phyloP scores from a whole-genome alignment of 2,329 filamentous ascomycete genomes.

The Nigrospora oryzae region DNA sequence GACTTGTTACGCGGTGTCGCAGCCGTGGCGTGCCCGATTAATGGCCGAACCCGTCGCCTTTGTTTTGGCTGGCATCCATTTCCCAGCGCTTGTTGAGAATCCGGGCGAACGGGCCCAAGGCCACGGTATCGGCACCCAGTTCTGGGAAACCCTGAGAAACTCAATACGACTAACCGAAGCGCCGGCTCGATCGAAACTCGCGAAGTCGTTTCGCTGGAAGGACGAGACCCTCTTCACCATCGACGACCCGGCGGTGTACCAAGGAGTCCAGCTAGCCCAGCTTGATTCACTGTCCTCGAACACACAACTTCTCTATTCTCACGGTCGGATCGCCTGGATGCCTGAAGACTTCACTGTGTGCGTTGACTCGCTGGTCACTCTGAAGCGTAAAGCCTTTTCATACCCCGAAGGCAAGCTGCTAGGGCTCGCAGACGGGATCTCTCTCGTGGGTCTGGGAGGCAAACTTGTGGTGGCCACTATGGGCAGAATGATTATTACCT shows the following conservation, averaged over 20 bases:
- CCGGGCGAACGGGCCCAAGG: too few relatives aligned
- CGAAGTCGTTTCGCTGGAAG: neutral
- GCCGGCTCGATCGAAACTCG: neutral
- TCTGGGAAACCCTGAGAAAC: neutral
- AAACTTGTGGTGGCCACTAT: neutral
- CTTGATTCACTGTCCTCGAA: too few relatives aligned
- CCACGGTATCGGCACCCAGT: neutral
- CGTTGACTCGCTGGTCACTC: neutral
- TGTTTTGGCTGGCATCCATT: neutral
- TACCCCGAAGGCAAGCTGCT: neutral
- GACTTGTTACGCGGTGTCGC: neutral
- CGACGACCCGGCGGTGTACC: too few relatives aligned
- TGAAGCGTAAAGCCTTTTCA: neutral
- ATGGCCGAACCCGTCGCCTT: neutral
- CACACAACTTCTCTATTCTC: neutral
- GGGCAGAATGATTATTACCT: neutral
- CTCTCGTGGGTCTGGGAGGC: neutral
- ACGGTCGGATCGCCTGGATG: neutral
- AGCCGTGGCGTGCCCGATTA: neutral
- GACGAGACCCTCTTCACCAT: neutral
- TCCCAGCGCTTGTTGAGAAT: neutral
- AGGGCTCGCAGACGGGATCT: neutral
- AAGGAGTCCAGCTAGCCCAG: too few relatives aligned
- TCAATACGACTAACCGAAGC: neutral
- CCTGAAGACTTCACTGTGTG: neutral